These are phyloP conservation scores for Anthoceros angustus DNA, from an alignment of 225 moss, liverwort and hornwort genomes.

Conservation along the genomic window DNA sequence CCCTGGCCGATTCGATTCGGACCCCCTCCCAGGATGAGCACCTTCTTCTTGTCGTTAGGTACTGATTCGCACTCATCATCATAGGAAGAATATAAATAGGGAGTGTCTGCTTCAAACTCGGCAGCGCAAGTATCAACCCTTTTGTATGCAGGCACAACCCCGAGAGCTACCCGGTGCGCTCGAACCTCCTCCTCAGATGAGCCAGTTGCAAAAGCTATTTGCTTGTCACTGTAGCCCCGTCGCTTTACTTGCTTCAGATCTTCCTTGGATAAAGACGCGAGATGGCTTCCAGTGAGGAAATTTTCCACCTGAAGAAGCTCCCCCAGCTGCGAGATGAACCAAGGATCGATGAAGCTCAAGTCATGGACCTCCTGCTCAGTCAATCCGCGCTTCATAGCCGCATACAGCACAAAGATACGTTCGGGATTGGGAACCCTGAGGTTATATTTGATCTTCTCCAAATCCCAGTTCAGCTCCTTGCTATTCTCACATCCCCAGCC, in stretches of 20 bases:
- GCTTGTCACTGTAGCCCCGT: constrained; percentile 83
- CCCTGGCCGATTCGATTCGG: constrained; percentile 97
- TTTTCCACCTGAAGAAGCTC: constrained; percentile 64
- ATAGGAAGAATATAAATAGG: constrained; percentile 90
- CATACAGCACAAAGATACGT: constrained; percentile 75
- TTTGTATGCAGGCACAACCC: constrained; percentile 85
- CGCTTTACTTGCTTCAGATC: constrained; percentile 77
- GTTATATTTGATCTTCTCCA: constrained; percentile 74
- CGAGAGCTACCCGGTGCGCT: constrained; percentile 47
- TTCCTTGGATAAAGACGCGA: constrained; percentile 41
- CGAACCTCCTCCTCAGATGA: constrained; percentile 66
- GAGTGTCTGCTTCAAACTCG: constrained; percentile 91
- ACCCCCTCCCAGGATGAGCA: constrained; percentile 87
- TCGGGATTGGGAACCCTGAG: constrained; percentile 81
- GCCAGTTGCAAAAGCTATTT: constrained; percentile 77
- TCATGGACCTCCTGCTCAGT: constrained; percentile 61
- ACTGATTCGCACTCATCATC: constrained; percentile 77
- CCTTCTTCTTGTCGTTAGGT: constrained; percentile 60
- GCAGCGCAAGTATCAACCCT: constrained; percentile 98
- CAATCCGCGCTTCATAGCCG: constrained; percentile 88
- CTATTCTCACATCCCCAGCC: constrained; percentile 94
- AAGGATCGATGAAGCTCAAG: constrained; percentile 84
- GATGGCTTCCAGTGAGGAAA: constrained; percentile 42
- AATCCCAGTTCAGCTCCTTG: constrained; percentile 80
- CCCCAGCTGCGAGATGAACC: constrained; percentile 79